Conservation (phyloP, 768 basidiomycete species). For the Russula sp. region DNA sequence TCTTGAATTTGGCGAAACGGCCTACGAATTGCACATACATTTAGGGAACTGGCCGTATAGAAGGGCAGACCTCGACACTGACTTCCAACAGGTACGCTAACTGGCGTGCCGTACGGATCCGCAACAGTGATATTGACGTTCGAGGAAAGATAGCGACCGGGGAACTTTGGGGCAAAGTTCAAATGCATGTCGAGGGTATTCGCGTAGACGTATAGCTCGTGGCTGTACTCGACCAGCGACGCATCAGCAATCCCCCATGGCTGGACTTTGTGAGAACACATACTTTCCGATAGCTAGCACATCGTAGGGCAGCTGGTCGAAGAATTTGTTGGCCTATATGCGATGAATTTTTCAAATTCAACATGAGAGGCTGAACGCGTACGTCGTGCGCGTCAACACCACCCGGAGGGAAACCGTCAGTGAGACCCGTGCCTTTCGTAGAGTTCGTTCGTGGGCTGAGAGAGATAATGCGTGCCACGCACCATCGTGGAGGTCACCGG, state of each 20-base stretch:
- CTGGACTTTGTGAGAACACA: slow-evolving; percentile 26
- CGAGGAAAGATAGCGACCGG: slow-evolving; percentile 73
- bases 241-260: not conserved
- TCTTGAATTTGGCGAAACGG: slow-evolving; percentile 67
- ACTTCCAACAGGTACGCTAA: slow-evolving; percentile 44
- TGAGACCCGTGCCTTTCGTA: slow-evolving; percentile 59
- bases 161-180: slow-evolving; percentile 60
- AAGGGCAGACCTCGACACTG: slow-evolving; percentile 15
- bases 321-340: slow-evolving; percentile 63
- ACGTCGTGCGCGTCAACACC: slow-evolving; percentile 72
- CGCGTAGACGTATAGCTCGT: slow-evolving; percentile 74
- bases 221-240: slow-evolving; percentile 36
- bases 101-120: slow-evolving; percentile 34
- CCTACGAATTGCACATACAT: slow-evolving; percentile 30
- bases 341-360: not conserved
- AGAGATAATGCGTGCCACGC: not conserved
- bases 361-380: slow-evolving; percentile 18
- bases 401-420: slow-evolving; percentile 66
- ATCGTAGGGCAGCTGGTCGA: slow-evolving; percentile 72
- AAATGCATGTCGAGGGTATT: slow-evolving; percentile 65
- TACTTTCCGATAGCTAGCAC: slow-evolving; percentile 81
- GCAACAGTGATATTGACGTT: slow-evolving; percentile 80
- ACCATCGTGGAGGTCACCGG: slow-evolving; percentile 76
- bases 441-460: slow-evolving; percentile 12
- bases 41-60: not conserved